Evolutionary conservation across 306 rosid species (phyloP).

Genomic region (Luffa aegyptiaca): DNA sequence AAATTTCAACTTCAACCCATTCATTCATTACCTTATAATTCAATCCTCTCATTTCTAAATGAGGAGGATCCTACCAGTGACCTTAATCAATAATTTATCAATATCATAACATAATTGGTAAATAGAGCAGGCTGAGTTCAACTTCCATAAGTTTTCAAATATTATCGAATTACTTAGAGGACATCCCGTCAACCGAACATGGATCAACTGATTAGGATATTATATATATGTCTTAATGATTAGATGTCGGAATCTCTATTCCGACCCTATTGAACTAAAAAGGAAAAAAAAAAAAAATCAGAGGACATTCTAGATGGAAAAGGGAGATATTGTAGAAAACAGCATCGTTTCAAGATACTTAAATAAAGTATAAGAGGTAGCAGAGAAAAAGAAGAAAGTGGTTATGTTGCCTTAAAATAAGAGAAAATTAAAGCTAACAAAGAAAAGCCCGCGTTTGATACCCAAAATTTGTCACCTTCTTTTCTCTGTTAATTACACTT

Average conservation of each 20-base stretch:
- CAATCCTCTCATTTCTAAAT: background rate
- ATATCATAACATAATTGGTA: background rate
- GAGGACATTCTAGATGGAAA: background rate
- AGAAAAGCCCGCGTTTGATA: conserved; percentile 29
- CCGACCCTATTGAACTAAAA: background rate
- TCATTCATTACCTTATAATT: background rate
- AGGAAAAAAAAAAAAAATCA: too few species aligned
- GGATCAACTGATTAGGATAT: too few species aligned
- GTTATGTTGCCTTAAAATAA: conserved; percentile 20
- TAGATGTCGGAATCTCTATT: background rate
- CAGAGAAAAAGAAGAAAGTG: background rate
- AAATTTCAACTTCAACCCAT: background rate
- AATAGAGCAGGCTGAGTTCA: background rate
- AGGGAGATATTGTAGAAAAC: background rate
- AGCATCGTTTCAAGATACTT: background rate
- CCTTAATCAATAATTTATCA: background rate
- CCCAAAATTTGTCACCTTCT: conserved; percentile 26
- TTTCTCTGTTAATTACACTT: conserved; percentile 18
- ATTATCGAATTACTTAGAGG: background rate
- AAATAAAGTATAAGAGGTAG: background rate
- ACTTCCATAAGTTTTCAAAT: background rate
- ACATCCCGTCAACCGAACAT: too few species aligned
- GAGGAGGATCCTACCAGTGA: background rate
- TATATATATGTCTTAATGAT: too few species aligned
- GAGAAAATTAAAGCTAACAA: conserved; percentile 23